A percentile compares a stretch with the other conserved stretches of the same genome.
Evolutionary conservation across 2,329 filamentous ascomycete species (phyloP).

Genomic region (Penicillium sp.): DNA sequence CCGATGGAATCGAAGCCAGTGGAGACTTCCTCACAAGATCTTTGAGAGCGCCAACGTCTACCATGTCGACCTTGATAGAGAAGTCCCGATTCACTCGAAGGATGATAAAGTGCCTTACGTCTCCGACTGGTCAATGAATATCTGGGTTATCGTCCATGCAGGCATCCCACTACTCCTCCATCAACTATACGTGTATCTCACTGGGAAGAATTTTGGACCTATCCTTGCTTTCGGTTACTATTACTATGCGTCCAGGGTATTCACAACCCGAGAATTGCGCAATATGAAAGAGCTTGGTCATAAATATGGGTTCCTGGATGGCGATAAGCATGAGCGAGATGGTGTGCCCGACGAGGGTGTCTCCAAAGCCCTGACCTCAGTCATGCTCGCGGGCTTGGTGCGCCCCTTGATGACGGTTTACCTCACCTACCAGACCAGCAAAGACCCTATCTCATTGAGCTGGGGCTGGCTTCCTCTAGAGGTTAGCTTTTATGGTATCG

Average conservation of each 20-base stretch:
- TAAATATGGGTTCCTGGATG: conserved; percentile 7
- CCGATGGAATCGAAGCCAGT: conserved; percentile 4
- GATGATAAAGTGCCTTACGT: conserved; percentile 8
- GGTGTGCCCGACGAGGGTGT: conserved; percentile 6
- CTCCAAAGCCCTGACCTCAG: conserved; percentile 3
- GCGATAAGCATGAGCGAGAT: conserved; percentile 7
- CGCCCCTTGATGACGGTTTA: conserved; percentile 4
- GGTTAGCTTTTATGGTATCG: conserved; percentile 3
- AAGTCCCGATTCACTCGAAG: conserved; percentile 7
- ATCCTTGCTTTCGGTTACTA: conserved; percentile 6
- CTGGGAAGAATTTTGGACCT: neutral
- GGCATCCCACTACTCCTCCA: conserved; percentile 1
- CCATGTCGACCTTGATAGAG: conserved; percentile 4
- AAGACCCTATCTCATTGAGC: neutral
- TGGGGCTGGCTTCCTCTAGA: neutral
- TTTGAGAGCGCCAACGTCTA: conserved; percentile 4
- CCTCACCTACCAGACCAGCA: neutral
- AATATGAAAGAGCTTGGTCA: conserved; percentile 5
- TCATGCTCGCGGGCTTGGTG: conserved; percentile 4
- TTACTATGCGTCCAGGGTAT: conserved; percentile 6
- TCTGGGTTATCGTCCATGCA: conserved; percentile 7
- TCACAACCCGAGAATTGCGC: conserved; percentile 2
- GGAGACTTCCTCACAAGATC: conserved; percentile 5
- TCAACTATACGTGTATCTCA: conserved; percentile 1
- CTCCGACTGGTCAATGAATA: conserved; percentile 7